Percentiles rank a stretch among this genome's conserved stretches.
Evolutionary conservation across 1,284 basidiomycete species (phyloP).

Genomic region (Cutaneotrichosporon spelunceum): DNA sequence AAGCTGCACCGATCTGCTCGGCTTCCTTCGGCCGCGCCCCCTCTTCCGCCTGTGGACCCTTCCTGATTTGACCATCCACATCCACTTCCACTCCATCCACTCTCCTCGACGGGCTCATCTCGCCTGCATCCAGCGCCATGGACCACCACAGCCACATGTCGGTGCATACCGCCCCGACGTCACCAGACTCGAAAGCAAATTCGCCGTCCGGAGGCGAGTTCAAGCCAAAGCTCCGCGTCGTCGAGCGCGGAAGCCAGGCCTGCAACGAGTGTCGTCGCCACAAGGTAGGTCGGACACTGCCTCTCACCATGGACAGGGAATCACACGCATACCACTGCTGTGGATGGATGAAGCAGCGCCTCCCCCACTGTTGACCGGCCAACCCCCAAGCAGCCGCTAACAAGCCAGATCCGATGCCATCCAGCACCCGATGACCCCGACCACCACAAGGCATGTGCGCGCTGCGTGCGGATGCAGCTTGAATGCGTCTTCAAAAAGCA

Average conservation of each 20-base stretch:
- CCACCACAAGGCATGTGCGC: constrained; percentile 31
- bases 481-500: constrained; percentile 38
- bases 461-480: constrained; percentile 34
- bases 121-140: constrained; percentile 10
- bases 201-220: constrained; percentile 16
- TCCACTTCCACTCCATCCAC: not conserved
- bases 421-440: constrained; percentile 36
- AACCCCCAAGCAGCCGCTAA: not conserved
- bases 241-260: constrained; percentile 34
- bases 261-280: constrained; percentile 39
- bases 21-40: not conserved
- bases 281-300: constrained; percentile 26
- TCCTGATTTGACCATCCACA: not conserved
- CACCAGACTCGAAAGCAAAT: constrained; percentile 20
- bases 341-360: not conserved
- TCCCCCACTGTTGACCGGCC: not conserved
- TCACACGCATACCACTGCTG: not conserved
- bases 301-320: not conserved
- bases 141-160: constrained; percentile 14
- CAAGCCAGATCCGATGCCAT: constrained; percentile 35
- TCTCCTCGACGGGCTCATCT: not conserved
- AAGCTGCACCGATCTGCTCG: too few species aligned
- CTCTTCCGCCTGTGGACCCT: not conserved
- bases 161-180: constrained; percentile 10
- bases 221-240: constrained; percentile 31